Evolutionary conservation across 2,329 filamentous ascomycete genomes (phyloP), one percentile per base, ranked within the genome.

Genomic region (Beauveria medogensis): DNA sequence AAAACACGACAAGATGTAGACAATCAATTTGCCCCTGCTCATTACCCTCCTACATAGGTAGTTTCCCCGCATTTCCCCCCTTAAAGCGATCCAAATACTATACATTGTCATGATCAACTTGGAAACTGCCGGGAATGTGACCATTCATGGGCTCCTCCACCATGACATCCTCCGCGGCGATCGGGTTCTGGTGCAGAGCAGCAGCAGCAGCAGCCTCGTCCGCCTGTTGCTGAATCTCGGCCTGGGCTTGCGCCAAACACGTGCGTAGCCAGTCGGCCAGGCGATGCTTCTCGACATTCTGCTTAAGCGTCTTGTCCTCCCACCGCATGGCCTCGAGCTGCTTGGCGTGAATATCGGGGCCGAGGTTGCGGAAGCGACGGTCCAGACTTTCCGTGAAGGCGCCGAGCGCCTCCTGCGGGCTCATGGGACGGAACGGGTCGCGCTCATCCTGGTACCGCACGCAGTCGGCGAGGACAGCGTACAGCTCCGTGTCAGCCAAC

Each of bases 301-400:
- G 79, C 56, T 79, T 75, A 44, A 97, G 78, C 12, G 82, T 70
- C 63, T 82, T 80, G 69, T 93, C 89, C 73, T 96, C 92, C 61
- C 80, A 80, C 61, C 83, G 78, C 76, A 94, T 88, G 62, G 91
- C 90, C 28, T 86, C 82, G 30, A 87, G 75, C 62, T 96, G 81
- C 61, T 85, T 86, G 61, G 84, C 79, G 62, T 85, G 82, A 67
- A 89, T 82, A 48, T 84, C 81, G 47, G 86, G 82, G 62, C 87
- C 83, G 68, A 86, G 80, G 48, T 78, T 73, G 69, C 76, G 73
- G 74, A 86, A 84, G 56, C 85, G 80, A 62, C 84, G 77, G 64
- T 86, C 84, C 1, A 89, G 77, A 41, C 81, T 78, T 30, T 87
- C 80, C 3, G 82, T 81, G 62, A 82, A 86, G 55, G 85, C 85